These are phyloP conservation scores for Podospora sp. DNA, from an alignment of 495 filamentous ascomycete species.

Conservation along the genomic window DNA sequence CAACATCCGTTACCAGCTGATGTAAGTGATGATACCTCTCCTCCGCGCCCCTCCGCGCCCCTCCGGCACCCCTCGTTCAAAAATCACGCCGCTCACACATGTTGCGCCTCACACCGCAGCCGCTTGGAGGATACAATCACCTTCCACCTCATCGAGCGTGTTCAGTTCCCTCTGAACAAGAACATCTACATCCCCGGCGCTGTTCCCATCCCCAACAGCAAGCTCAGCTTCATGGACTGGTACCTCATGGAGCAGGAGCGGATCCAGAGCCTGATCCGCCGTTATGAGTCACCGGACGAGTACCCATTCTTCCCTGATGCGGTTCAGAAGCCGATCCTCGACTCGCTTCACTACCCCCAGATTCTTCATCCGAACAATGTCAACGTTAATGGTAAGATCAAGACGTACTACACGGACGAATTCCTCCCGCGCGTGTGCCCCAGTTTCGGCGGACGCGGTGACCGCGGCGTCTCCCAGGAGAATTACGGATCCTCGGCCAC, in stretches of 20 bases:
- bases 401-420: slow-evolving; percentile 76
- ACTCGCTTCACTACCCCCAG: slow-evolving; percentile 84
- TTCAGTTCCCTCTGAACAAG: slow-evolving; percentile 91
- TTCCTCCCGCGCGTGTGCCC: slow-evolving; percentile 82
- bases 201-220: slow-evolving; percentile 71
- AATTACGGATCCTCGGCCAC: slow-evolving; percentile 95
- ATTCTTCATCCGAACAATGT: slow-evolving; percentile 93
- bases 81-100: background rate
- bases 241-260: slow-evolving; percentile 86
- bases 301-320: slow-evolving; percentile 94
- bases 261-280: slow-evolving; percentile 90
- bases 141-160: slow-evolving; percentile 96
- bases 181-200: slow-evolving; percentile 84
- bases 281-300: slow-evolving; percentile 95
- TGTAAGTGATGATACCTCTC: slow-evolving; percentile 57
- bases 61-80: background rate
- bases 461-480: slow-evolving; percentile 84
- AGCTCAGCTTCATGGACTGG: slow-evolving; percentile 88
- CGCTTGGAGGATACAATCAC: slow-evolving; percentile 98
- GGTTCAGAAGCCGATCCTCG: slow-evolving; percentile 77
- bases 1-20: slow-evolving; percentile 94
- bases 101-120: slow-evolving; percentile 46
- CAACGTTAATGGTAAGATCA: slow-evolving; percentile 87
- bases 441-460: slow-evolving; percentile 64
- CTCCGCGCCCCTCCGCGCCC: background rate